Conservation (phyloP, 805 yeast genomes). For the Metschnikowia baotianmanensis region DNA sequence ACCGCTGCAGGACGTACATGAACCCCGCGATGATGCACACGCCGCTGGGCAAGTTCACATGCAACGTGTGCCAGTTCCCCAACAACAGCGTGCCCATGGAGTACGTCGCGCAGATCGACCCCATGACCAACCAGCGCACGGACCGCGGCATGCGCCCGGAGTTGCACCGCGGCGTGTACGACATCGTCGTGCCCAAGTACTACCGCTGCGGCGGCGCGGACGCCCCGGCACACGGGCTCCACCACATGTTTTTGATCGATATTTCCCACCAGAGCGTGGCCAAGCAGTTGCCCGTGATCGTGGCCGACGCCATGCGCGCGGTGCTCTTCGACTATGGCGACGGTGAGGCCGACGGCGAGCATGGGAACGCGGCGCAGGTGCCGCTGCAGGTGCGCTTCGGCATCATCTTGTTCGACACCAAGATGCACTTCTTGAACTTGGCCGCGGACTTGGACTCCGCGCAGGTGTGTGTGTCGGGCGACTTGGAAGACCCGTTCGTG, state of each 20-base stretch:
- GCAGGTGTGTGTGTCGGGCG: constrained; percentile 60
- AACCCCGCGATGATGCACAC: constrained; percentile 78
- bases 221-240: constrained; percentile 43
- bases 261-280: constrained; percentile 57
- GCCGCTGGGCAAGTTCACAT: constrained; percentile 60
- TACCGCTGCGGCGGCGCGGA: constrained; percentile 54
- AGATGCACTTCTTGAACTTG: constrained; percentile 71
- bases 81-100: constrained; percentile 67
- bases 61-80: constrained; percentile 81
- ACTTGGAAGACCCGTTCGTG: constrained; percentile 74
- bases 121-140: constrained; percentile 53
- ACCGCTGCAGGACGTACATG: constrained; percentile 85
- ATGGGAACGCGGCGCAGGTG: too few relatives aligned
- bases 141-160: constrained; percentile 73
- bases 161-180: constrained; percentile 79
- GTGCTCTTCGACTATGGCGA: constrained; percentile 40
- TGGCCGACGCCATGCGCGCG: constrained; percentile 68
- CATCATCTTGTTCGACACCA: constrained; percentile 72
- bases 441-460: constrained; percentile 54
- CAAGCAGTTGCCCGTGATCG: constrained; percentile 57
- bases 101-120: constrained; percentile 61
- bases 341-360: too few relatives aligned
- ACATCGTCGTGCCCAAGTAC: constrained; percentile 70
- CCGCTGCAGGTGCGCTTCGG: constrained; percentile 39
- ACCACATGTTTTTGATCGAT: constrained; percentile 74